A percentile compares a stretch with the other conserved stretches of the same genome.
These are phyloP conservation scores for Cicer chorassanicum DNA, from an alignment of 306 rosid genomes.

Conservation along the genomic window DNA sequence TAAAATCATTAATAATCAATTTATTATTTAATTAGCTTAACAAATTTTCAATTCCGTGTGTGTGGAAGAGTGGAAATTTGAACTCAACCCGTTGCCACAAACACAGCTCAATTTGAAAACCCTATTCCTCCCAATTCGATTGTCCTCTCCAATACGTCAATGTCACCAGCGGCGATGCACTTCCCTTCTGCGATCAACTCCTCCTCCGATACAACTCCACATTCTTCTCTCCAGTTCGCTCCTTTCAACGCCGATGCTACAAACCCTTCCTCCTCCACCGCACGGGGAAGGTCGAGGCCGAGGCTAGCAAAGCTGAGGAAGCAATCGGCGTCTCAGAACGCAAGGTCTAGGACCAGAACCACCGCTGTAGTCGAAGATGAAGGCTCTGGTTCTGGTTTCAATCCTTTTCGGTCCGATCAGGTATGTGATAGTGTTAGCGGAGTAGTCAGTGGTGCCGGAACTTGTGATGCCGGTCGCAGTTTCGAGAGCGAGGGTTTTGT, in stretches of 20 bases:
- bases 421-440: slow-evolving; percentile 38
- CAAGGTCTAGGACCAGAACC: slow-evolving; percentile 51
- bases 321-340: slow-evolving; percentile 62
- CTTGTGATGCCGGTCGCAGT: slow-evolving; percentile 17
- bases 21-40: background rate
- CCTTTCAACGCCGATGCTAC: slow-evolving; percentile 44
- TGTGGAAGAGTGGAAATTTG: slow-evolving; percentile 36
- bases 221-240: slow-evolving; percentile 42
- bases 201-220: slow-evolving; percentile 46
- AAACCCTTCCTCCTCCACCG: slow-evolving; percentile 39
- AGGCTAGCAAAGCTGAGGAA: slow-evolving; percentile 68
- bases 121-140: slow-evolving; percentile 44
- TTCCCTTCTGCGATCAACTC: slow-evolving; percentile 54
- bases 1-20: background rate
- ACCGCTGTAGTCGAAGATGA: slow-evolving; percentile 37
- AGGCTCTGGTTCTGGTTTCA: slow-evolving; percentile 44
- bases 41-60: background rate
- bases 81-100: slow-evolving; percentile 27
- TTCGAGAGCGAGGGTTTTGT: slow-evolving; percentile 44
- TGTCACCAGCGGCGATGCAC: slow-evolving; percentile 64
- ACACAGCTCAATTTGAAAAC: slow-evolving; percentile 37
- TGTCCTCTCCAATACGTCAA: slow-evolving; percentile 28
- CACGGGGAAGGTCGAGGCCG: slow-evolving; percentile 58
- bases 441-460: slow-evolving; percentile 29
- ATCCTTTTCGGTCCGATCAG: slow-evolving; percentile 58